phyloP scores from a whole-genome alignment of 495 filamentous ascomycete species.

The Talaromyces borbonicus region DNA sequence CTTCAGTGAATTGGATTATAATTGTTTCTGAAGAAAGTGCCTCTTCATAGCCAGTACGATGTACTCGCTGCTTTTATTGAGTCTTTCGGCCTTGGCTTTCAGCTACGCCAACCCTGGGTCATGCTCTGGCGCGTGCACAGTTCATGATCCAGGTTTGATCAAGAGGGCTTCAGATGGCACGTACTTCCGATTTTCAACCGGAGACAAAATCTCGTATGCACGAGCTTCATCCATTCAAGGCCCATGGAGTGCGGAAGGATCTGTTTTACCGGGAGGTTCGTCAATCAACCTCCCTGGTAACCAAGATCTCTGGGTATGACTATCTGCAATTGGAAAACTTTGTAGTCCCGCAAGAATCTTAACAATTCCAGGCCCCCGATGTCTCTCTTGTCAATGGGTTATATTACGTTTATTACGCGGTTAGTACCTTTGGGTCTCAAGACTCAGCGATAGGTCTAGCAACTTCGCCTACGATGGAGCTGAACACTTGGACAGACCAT shows the following conservation, averaged over 20 bases:
- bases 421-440: conserved; percentile 58
- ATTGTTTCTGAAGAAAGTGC: too few species aligned
- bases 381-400: conserved; percentile 40
- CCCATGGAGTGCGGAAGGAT: conserved; percentile 56
- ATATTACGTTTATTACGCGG: conserved; percentile 67
- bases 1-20: too few species aligned
- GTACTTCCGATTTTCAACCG: conserved; percentile 69
- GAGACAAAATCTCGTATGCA: conserved; percentile 52
- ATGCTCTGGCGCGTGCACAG: conserved; percentile 50
- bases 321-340: neutral
- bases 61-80: neutral
- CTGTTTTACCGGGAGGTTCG: conserved; percentile 47
- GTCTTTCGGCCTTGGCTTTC: conserved; percentile 19
- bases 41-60: too few species aligned
- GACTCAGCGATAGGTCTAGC: conserved; percentile 60
- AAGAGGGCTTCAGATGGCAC: conserved; percentile 49
- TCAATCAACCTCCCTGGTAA: conserved; percentile 52
- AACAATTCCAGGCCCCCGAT: conserved; percentile 52
- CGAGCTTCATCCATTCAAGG: conserved; percentile 50
- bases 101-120: conserved; percentile 44
- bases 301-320: conserved; percentile 52
- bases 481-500: conserved; percentile 47
- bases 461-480: conserved; percentile 50
- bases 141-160: conserved; percentile 59
- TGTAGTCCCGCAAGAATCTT: neutral